Evolutionary conservation across 1,139 yeast genomes (phyloP), one percentile per base, ranked within the genome.

Genomic region (Diutina sp.): DNA sequence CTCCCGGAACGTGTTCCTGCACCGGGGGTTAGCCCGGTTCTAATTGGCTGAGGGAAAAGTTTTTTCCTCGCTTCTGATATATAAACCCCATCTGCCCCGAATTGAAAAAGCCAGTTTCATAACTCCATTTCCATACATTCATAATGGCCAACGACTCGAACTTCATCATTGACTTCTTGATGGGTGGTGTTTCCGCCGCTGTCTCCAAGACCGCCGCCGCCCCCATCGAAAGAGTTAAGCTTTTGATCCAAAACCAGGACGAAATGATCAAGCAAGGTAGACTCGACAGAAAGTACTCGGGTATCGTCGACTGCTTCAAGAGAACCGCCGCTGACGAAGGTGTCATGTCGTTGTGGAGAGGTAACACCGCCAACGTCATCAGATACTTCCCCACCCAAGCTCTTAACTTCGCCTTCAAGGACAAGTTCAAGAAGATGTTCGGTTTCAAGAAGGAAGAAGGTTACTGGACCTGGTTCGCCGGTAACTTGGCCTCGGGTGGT

Each of bases 381-480:
- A 84, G 90, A 76, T 85, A 85, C 81, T 85, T 85, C 88, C 90
- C 90, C 70, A 85, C 90, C 66, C 90, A 85, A 78, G 90, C 90
- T 62, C 80, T 85, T 69, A 85, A 85, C 85, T 85, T 85, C 72
- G 90, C 90, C 70, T 85, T 85, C 87, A 85, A 84, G 80, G 90
- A 84, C 74, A 83, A 83, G 78, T 83, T 85, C 79, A 85, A 85
- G 83, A 80, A 81, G 68, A 72, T 84, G 80, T 85, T 85, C 71
- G 87, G 87, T 72, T 82, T 83, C 81, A 81, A 83, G 78, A 83
- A 83, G 81, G 77, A 75, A 56, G 82, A 79, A 62, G 79, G 83
- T 61, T 84, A 84, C 84, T 77, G 82, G 78, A 73, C 72, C 66
- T 83, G 87, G 88, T 82, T 85, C 68, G 83, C 82, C 65, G 90